Evolutionary conservation across 78 protist species (phyloP), one percentile per base, ranked within the genome.

Genomic region (Acrasis kona): DNA sequence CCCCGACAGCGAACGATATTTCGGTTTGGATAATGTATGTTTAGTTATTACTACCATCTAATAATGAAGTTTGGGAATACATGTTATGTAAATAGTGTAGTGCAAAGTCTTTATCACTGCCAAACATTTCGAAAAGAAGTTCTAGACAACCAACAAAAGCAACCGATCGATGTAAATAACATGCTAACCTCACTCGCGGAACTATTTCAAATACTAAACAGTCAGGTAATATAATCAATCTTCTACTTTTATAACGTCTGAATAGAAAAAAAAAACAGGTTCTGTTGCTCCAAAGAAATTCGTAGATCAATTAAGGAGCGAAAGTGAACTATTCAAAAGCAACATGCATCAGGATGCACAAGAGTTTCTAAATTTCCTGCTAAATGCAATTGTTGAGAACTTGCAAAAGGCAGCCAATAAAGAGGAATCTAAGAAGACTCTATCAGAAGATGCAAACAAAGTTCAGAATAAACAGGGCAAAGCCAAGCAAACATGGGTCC

Each of bases 321-420:
- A 50, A n/a, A 68, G 41, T 71, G 87, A 83, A 32, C 29, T 89
- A 27, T 93, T 90, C 65, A 67, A 90, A 10, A 74, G 89, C 28
- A 79, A 41, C 39, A 69, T 65, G 82, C 95, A 90, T 41, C 95
- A 92, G 34, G 97, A 93, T 35, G 95, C 95, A 9, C 97, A 93
- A 65, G 97, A 93, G 77, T 91, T 93, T 30, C 69, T 91, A 37
- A 89, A 90, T 64, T 91, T 74, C 41, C 65, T 91, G 10, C 78
- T 93, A 41, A 93, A 93, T 41, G 67, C 72, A 9, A 68, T 91
- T 31, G 75, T 79, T 5, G 97, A 93, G 66, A 38, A 9, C 32
- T 74, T 87, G 34, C 72, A 76, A 42, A 68, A 66, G 73, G 72
- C 4, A 71, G 38, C 41, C 65, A 2, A 7, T 72, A 68, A 36